phyloP scores from a whole-genome alignment of 2,329 filamentous ascomycete species.

The Aspergillus awamori region DNA sequence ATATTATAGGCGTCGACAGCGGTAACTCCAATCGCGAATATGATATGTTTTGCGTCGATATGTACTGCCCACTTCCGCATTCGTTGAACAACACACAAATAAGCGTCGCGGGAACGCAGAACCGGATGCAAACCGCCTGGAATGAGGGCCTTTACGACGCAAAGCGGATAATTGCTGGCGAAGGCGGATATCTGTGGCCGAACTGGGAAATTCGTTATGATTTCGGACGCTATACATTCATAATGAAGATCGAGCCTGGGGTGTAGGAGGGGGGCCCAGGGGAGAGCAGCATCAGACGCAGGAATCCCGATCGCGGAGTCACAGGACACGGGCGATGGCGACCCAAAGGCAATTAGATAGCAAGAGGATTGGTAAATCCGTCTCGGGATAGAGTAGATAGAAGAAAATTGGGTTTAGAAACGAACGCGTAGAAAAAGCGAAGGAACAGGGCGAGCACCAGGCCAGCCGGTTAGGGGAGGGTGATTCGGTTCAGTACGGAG shows the following conservation, averaged over 20 bases:
- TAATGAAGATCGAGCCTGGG: constrained; percentile 10
- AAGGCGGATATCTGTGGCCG: not conserved
- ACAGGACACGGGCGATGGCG: not conserved
- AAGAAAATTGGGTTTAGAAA: not conserved
- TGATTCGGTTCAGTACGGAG: not conserved
- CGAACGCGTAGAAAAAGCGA: not conserved
- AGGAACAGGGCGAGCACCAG: constrained; percentile 9
- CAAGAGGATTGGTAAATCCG: not conserved
- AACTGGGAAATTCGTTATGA: not conserved
- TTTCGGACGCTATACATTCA: constrained; percentile 10
- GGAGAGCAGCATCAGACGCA: constrained; percentile 8
- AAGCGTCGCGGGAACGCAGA: not conserved
- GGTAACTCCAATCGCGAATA: not conserved
- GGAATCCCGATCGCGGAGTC: not conserved
- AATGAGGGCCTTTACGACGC: not conserved
- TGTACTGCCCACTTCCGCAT: constrained; percentile 17
- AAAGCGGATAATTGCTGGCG: not conserved
- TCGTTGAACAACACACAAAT: constrained; percentile 13
- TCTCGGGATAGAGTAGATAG: not conserved
- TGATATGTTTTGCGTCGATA: constrained; percentile 6
- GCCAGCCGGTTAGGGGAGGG: not conserved
- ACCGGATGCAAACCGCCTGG: constrained; percentile 11
- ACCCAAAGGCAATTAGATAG: not conserved
- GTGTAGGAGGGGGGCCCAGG: not conserved
- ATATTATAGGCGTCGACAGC: not conserved